Conservation (phyloP, 2,329 filamentous ascomycete species). For the Neonectria faginata region DNA sequence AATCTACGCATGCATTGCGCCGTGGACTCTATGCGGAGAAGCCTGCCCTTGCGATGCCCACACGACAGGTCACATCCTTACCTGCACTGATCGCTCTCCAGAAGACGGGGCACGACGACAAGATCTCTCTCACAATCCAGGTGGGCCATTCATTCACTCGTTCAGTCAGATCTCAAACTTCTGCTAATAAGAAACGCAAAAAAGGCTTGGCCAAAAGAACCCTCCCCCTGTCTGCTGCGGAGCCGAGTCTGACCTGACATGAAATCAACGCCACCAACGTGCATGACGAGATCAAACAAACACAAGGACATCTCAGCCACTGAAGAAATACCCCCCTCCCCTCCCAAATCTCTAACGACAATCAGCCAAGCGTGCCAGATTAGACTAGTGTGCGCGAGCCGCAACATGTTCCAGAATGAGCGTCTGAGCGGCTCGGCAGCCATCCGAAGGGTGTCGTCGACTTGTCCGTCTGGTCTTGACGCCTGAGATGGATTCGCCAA, state of each 20-base stretch:
- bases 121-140: neutral
- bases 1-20: neutral
- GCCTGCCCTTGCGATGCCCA: neutral
- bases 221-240: slow-evolving; percentile 10
- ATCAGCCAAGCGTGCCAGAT: slow-evolving; percentile 9
- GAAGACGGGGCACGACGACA: neutral
- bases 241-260: slow-evolving; percentile 18
- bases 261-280: slow-evolving; percentile 15
- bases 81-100: neutral
- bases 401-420: slow-evolving; percentile 5
- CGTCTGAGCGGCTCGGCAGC: slow-evolving; percentile 1
- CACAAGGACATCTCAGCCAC: slow-evolving; percentile 8
- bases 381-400: neutral
- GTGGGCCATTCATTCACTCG: too few relatives aligned
- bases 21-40: slow-evolving; percentile 1
- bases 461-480: neutral
- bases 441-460: neutral
- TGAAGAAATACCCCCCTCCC: neutral
- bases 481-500: neutral
- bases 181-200: neutral
- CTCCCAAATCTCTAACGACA: slow-evolving; percentile 11
- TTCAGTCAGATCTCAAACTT: neutral
- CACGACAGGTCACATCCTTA: neutral
- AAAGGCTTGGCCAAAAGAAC: neutral
- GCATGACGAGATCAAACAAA: slow-evolving; percentile 13